Evolutionary conservation across 2,329 filamentous ascomycete species (phyloP), one percentile per base, ranked within the genome.

Genomic region (Corynespora cassiicola): DNA sequence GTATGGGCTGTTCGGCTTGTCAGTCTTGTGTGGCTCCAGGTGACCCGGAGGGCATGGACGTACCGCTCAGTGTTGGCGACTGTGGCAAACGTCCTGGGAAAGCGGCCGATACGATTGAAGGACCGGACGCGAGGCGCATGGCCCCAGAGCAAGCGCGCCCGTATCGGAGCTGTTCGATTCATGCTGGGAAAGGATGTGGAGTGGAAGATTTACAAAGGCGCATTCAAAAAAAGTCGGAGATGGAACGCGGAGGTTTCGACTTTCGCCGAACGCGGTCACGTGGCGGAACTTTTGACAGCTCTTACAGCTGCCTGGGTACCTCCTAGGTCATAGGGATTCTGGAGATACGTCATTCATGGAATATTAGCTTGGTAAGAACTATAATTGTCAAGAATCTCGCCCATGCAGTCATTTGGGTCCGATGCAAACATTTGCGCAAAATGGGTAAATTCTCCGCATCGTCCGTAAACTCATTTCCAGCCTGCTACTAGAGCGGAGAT

Each of bases 1-100:
- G 64, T 88, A 95, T 1, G 82, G 78, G 42, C 86, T 88, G 30
- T 21, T 20, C n/a, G 1, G 11, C 11, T 6, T 20, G 47, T 65
- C 48, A 62, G 56, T 39, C 12, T 16, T 4, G 11, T 23, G 31
- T 10, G 15, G 23, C 31, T 28, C 28, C n/a, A n/a, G n/a, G n/a
- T n/a, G n/a, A n/a, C n/a, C n/a, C n/a, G n/a, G n/a, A n/a, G n/a
- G n/a, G 16, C 36, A 24, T 18, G 31, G 47, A 47, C 30, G 24
- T 58, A 65, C 66, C 58, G 58, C 39, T 59, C 47, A 11, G 63
- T 46, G 53, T 68, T 65, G 38, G 71, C 62, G 44, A 75, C 66
- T 18, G 73, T 75, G 47, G 75, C 75, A 47, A 77, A 72, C 6
- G 61, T 54, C 23, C 74, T 64, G 30, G 58, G 56, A 15, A 56